Base-by-base conservation (phyloP, 1,139 yeast genomes). In the Magnusiomyces fungicola region DNA sequence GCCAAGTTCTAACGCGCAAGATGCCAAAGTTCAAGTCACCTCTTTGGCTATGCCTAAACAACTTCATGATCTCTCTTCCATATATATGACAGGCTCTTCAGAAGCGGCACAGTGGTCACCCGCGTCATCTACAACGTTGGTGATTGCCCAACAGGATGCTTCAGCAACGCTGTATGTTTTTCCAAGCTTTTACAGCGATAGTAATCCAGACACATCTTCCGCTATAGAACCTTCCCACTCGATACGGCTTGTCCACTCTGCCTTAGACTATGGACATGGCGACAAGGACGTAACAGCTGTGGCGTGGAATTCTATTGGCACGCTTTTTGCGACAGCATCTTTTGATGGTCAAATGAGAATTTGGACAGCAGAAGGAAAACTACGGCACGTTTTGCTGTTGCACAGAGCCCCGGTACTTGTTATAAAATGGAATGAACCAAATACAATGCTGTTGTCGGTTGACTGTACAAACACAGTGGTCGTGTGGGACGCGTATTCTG, bases 361-460 rank as follows among this genome's bases (percentile, higher is more conserved):
- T 27, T 66, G 69, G 69, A 60, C 65, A 3, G 46, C 54, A 2
- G 61, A 57, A 10, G 68, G 69, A 7, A 58, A 59, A 32, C 70
- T 87, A 46, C 71, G 79, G 53, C 83, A 81, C 56, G 77, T 83
- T 1, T 74, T 80, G 53, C 69, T 74, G 24, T 64, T 75, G 40
- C 86, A 81, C 57, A 70, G 73, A 46, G 68, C 78, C 3, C 80
- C 86, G 0, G 70, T 81, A 0, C 57, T 80, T 9, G 62, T 70
- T 1, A 62, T 78, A 14, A 65, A 69, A 52, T 80, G 84, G 83
- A 77, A 75, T 49, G 63, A 69, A 2, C 66, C 70, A 37, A 72
- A 74, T 14, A 60, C 69, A 0, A 67, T 64, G 50, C 52, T 75
- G 6, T 56, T 74, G 42, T 69, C 78, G 2, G 60, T 71, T 9